Evolutionary conservation across 345 rosid species (phyloP).

Genomic region (Excoecaria cochinchinensis): DNA sequence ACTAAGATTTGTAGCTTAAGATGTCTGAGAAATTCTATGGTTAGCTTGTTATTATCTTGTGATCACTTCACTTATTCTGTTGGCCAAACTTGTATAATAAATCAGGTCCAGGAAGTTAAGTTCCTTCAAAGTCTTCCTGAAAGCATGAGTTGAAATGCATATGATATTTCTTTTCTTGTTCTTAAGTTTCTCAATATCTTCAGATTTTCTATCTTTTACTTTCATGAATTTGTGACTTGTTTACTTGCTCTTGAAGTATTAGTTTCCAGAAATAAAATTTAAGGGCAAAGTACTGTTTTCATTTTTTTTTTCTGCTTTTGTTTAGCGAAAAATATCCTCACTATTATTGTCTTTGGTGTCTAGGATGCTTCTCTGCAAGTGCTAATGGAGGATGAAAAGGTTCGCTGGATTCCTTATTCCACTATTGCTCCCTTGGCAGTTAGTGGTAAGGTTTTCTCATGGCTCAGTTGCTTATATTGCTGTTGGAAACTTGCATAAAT

Average conservation of each 20-base stretch:
- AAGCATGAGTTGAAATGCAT: background rate
- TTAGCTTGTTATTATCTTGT: background rate
- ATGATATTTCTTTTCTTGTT: conserved; percentile 6
- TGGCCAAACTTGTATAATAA: background rate
- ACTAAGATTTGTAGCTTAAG: background rate
- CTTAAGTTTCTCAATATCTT: background rate
- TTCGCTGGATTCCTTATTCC: conserved; percentile 62
- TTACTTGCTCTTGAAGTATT: no score
- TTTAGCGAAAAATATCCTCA: background rate
- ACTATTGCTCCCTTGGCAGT: conserved; percentile 71
- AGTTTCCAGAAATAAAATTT: background rate
- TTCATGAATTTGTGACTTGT: background rate
- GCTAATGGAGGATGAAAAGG: conserved; percentile 67
- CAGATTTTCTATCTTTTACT: background rate
- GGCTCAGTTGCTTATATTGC: background rate
- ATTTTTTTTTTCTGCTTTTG: background rate
- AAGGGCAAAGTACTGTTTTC: background rate
- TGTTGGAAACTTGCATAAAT: background rate
- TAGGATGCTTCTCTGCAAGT: conserved; percentile 51
- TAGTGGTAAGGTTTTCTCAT: conserved; percentile 52
- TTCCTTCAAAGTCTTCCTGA: background rate
- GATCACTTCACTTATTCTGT: background rate
- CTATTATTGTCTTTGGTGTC: background rate
- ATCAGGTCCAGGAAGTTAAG: background rate
- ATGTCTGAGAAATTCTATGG: background rate